Percentiles rank a stretch among this genome's conserved stretches.
These are phyloP conservation scores for Calonectria honghensis DNA, from an alignment of 2,329 filamentous ascomycete species.

Conservation along the genomic window DNA sequence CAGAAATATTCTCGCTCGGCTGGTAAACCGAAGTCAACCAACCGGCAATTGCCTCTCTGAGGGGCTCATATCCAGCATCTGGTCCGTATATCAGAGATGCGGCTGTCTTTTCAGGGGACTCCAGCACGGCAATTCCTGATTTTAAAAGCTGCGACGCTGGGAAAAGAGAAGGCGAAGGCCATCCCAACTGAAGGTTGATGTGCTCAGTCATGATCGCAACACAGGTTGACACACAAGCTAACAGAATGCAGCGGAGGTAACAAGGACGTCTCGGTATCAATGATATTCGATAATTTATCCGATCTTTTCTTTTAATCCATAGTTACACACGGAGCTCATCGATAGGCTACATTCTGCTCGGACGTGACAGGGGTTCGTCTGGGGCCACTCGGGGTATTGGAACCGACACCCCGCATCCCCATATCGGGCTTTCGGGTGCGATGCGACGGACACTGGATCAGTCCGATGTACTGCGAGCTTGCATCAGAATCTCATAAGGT, in stretches of 20 bases:
- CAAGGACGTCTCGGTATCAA: not conserved
- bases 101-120: constrained; percentile 26
- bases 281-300: not conserved
- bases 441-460: not conserved
- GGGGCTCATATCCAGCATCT: constrained; percentile 40
- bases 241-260: not conserved
- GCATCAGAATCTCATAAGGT: not conserved
- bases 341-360: not conserved
- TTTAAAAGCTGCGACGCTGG: not conserved
- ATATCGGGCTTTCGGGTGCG: not conserved
- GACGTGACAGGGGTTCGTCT: not conserved
- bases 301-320: not conserved
- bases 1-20: not conserved
- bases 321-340: not conserved
- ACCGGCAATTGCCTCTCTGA: constrained; percentile 38
- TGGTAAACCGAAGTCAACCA: constrained; percentile 40
- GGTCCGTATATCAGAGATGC: constrained; percentile 44
- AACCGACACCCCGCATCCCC: not conserved
- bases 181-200: constrained; percentile 33
- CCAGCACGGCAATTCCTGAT: not conserved
- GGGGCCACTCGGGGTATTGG: not conserved
- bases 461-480: not conserved
- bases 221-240: not conserved
- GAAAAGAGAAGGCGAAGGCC: constrained; percentile 28
- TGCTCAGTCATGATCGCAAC: constrained; percentile 6